phyloP scores from a whole-genome alignment of 2,329 filamentous ascomycete species.

The Fusarium citri region DNA sequence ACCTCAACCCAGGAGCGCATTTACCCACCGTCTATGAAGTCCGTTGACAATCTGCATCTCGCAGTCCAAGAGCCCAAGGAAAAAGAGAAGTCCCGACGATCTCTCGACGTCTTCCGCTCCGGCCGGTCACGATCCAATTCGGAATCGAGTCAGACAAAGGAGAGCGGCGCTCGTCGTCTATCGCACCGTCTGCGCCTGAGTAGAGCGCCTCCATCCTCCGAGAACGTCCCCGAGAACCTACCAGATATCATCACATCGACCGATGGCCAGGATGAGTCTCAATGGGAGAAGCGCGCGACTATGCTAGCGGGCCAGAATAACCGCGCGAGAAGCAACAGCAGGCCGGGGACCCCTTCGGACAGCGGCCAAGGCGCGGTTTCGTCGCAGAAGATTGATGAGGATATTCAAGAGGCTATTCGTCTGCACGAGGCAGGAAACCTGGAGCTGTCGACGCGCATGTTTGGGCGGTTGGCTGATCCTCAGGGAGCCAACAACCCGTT shows the following conservation, averaged over 20 bases:
- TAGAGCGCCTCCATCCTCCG: slow-evolving; percentile 69
- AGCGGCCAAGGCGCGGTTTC: slow-evolving; percentile 51
- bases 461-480: slow-evolving; percentile 84
- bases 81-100: slow-evolving; percentile 55
- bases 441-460: slow-evolving; percentile 83
- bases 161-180: slow-evolving; percentile 60
- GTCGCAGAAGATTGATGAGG: slow-evolving; percentile 68
- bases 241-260: slow-evolving; percentile 73
- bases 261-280: slow-evolving; percentile 69
- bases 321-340: slow-evolving; percentile 54
- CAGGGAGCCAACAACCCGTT: slow-evolving; percentile 89
- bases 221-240: slow-evolving; percentile 81
- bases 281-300: slow-evolving; percentile 96
- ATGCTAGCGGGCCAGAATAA: slow-evolving; percentile 77
- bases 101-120: slow-evolving; percentile 60
- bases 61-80: slow-evolving; percentile 46
- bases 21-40: slow-evolving; percentile 66
- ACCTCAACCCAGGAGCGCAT: slow-evolving; percentile 84
- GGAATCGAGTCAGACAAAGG: slow-evolving; percentile 52
- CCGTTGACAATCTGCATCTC: slow-evolving; percentile 49
- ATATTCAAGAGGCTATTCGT: slow-evolving; percentile 95
- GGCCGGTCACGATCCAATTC: slow-evolving; percentile 63
- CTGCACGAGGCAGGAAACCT: slow-evolving; percentile 89
- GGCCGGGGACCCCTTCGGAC: slow-evolving; percentile 54
- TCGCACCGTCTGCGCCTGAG: slow-evolving; percentile 78